Evolutionary conservation across 2,329 filamentous ascomycete species (phyloP).

Genomic region (Calcarisporium arbuscula): DNA sequence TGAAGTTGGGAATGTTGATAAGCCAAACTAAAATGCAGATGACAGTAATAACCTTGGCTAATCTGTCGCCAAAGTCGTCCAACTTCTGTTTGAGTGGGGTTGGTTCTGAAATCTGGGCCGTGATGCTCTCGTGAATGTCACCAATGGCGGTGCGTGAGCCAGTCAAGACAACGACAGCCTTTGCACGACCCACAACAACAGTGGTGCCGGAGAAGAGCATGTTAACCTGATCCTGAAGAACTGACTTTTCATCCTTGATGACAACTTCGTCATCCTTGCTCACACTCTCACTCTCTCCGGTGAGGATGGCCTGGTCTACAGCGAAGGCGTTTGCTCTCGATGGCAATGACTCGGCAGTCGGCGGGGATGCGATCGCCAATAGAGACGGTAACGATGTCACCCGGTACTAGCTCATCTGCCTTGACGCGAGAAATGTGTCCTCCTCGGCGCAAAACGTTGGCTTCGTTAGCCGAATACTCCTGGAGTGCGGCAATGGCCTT

Average conservation of each 20-base stretch:
- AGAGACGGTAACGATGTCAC: slow-evolving; percentile 80
- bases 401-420: slow-evolving; percentile 94
- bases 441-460: slow-evolving; percentile 78
- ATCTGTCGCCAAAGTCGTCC: slow-evolving; percentile 91
- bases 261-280: slow-evolving; percentile 66
- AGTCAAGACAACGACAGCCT: slow-evolving; percentile 83
- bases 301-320: slow-evolving; percentile 94
- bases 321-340: slow-evolving; percentile 97
- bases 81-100: slow-evolving; percentile 98
- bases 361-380: slow-evolving; percentile 92
- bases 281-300: slow-evolving; percentile 96
- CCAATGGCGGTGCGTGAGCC: slow-evolving; percentile 90
- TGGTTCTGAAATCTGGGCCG: slow-evolving; percentile 93
- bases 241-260: slow-evolving; percentile 73
- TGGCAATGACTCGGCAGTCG: slow-evolving; percentile 81
- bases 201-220: slow-evolving; percentile 98
- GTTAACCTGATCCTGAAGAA: slow-evolving; percentile 96
- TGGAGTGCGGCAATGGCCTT: slow-evolving; percentile 97
- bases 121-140: slow-evolving; percentile 98
- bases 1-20: slow-evolving; percentile 98
- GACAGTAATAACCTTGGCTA: slow-evolving; percentile 96
- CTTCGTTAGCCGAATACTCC: slow-evolving; percentile 98
- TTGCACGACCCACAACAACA: slow-evolving; percentile 89
- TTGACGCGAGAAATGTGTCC: slow-evolving; percentile 76
- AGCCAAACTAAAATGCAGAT: slow-evolving; percentile 97